Conservation (phyloP, 192 early-diverging fungal species). For the Backusella macrospora region DNA sequence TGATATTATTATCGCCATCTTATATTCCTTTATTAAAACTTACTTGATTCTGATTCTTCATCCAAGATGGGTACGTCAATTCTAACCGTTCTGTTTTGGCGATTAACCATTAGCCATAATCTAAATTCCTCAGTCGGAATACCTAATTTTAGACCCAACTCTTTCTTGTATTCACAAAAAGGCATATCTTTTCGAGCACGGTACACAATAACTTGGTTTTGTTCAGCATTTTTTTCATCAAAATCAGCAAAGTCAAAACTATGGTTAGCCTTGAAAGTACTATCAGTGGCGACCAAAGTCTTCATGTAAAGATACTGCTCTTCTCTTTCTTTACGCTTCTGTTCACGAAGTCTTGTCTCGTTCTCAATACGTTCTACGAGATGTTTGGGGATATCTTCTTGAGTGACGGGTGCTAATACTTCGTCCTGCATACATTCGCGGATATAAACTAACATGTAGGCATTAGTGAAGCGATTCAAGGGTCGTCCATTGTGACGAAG, state of each 20-base stretch:
- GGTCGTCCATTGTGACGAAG: conserved; percentile 49
- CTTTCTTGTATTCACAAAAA: conserved; percentile 55
- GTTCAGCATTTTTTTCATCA: conserved; percentile 39
- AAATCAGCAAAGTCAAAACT: conserved; percentile 90
- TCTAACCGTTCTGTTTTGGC: conserved; percentile 91
- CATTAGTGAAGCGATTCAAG: conserved; percentile 89
- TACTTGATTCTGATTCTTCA: conserved; percentile 49
- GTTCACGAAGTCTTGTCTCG: conserved; percentile 62
- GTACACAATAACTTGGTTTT: conserved; percentile 27
- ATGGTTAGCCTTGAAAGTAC: conserved; percentile 67
- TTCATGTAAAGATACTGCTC: conserved; percentile 71
- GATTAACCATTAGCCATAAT: conserved; percentile 84
- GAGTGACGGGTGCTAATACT: conserved; percentile 67
- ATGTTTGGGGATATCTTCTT: conserved; percentile 82
- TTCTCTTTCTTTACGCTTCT: conserved; percentile 65
- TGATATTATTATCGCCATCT: too few relatives aligned
- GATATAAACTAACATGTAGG: conserved; percentile 99
- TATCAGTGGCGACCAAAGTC: conserved; percentile 65
- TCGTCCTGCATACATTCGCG: conserved; percentile 73
- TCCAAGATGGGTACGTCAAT: conserved; percentile 71
- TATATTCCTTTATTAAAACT: conserved; percentile 2
- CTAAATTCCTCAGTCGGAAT: conserved; percentile 61
- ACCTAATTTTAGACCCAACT: conserved; percentile 49
- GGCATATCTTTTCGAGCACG: conserved; percentile 64
- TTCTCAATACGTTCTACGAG: conserved; percentile 60